Percentiles rank a stretch among this genome's conserved stretches.
Conservation (phyloP, 805 yeast genomes). For the fission yeast (Schizosaccharomyces pombe) region ASM294v3 CU329670.1:5206501-5207000, state of each 20-base stretch:
- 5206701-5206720: neutral
- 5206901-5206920: neutral
- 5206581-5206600: no score
- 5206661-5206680: no score
- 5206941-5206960: neutral
- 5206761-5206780: neutral
- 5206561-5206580: no score
- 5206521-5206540: no score
- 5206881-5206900: neutral
- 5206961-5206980: no score
- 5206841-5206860: neutral
- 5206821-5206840: neutral
- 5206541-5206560: no score
- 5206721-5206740: neutral
- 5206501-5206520: no score
- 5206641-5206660: no score
- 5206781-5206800: neutral
- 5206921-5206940: neutral
- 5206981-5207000: no score
- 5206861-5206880: neutral
- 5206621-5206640: no score
- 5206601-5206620: no score
- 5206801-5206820: neutral
- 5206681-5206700: no score
- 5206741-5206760: neutral